Evolutionary conservation across 768 basidiomycete species (phyloP).

Genomic region (Phylloporus scabripes): DNA sequence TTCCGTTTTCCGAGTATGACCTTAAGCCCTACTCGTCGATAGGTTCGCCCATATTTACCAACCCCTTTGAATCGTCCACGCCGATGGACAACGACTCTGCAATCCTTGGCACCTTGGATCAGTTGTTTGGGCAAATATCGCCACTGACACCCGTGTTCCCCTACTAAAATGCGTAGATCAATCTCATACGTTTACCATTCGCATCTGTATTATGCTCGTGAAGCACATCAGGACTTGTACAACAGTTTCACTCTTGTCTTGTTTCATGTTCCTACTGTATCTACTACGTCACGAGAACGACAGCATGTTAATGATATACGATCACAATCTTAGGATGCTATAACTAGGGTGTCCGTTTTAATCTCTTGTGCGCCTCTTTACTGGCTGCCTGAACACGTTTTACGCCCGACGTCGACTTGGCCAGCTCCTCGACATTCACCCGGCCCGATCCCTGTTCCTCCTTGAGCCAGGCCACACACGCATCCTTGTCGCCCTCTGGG

Average conservation of each 20-base stretch:
- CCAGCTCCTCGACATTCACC: slow-evolving; percentile 31
- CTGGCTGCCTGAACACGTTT: slow-evolving; percentile 24
- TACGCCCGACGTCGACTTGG: slow-evolving; percentile 11
- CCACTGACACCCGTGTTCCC: slow-evolving; percentile 15
- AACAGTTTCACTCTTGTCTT: not conserved
- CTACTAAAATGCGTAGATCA: slow-evolving; percentile 13
- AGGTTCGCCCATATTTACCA: slow-evolving; percentile 28
- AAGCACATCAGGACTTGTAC: slow-evolving; percentile 4
- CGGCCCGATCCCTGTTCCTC: slow-evolving; percentile 46
- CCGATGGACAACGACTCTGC: slow-evolving; percentile 1
- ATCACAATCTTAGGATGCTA: not conserved
- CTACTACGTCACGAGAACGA: slow-evolving; percentile 9
- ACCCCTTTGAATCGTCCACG: slow-evolving; percentile 22
- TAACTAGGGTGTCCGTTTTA: slow-evolving; percentile 20
- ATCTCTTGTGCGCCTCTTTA: slow-evolving; percentile 26
- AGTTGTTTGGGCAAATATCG: slow-evolving; percentile 29
- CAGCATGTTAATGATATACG: slow-evolving; percentile 1
- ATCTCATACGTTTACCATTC: not conserved
- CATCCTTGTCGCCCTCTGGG: slow-evolving; percentile 58
- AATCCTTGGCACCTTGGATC: slow-evolving; percentile 22
- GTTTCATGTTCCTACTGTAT: slow-evolving; percentile 19
- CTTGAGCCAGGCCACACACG: slow-evolving; percentile 66
- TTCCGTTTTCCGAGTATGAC: slow-evolving; percentile 9
- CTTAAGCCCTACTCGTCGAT: slow-evolving; percentile 6
- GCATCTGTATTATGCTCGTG: not conserved